These are phyloP conservation scores for Calonectria naviculata DNA, from an alignment of 2,329 filamentous ascomycete species.

Conservation along the genomic window DNA sequence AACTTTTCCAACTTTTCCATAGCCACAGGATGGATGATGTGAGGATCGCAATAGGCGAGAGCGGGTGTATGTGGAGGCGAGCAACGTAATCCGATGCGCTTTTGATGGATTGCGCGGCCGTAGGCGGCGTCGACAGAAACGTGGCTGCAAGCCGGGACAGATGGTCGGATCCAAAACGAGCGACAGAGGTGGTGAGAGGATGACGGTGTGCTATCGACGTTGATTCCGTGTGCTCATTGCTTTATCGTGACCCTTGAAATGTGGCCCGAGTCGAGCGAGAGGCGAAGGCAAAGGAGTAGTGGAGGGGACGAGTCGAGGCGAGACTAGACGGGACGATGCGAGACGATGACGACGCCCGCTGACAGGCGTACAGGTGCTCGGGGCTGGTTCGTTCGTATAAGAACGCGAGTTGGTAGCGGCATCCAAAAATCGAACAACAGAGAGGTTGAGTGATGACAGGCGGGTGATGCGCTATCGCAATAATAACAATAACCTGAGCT, in stretches of 20 bases:
- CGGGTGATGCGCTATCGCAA: background rate
- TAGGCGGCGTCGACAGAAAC: background rate
- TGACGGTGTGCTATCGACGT: constrained; percentile 13
- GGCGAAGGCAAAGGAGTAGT: background rate
- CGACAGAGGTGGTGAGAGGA: constrained; percentile 14
- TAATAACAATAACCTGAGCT: background rate
- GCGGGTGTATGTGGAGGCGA: background rate
- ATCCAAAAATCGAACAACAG: background rate
- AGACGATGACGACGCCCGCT: constrained; percentile 17
- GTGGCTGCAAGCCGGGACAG: constrained; percentile 7
- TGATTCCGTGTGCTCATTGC: constrained; percentile 29
- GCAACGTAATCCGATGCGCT: constrained; percentile 3
- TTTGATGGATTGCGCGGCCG: background rate
- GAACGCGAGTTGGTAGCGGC: background rate
- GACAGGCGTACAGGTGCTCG: constrained; percentile 3
- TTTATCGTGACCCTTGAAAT: constrained; percentile 27
- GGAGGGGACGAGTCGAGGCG: background rate
- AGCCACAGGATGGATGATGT: constrained; percentile 33
- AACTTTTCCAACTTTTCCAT: constrained; percentile 63
- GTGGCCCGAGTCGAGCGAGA: constrained; percentile 17
- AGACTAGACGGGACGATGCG: constrained; percentile 2
- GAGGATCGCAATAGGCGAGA: background rate
- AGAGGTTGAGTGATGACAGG: background rate
- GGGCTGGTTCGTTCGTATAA: background rate
- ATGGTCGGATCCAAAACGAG: constrained; percentile 27